These are phyloP conservation scores for Pezicula carpinea DNA, from an alignment of 2,329 filamentous ascomycete genomes.

Conservation along the genomic window DNA sequence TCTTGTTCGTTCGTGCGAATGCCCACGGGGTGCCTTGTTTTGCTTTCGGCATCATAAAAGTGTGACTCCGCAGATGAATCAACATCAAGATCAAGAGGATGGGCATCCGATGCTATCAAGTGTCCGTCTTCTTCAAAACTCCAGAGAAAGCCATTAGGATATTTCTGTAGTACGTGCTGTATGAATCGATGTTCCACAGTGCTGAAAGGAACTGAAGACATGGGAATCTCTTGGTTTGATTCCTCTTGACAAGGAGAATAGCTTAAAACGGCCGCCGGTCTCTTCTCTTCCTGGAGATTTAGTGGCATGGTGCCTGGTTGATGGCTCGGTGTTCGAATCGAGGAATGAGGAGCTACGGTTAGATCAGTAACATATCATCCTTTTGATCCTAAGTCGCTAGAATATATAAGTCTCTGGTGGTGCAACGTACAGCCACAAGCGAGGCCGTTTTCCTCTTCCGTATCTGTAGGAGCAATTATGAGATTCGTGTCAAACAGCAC, in stretches of 20 bases:
- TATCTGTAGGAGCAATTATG: not conserved
- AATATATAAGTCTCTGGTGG: too few relatives aligned
- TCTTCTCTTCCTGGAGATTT: not conserved
- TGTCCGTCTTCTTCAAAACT: constrained; percentile 3
- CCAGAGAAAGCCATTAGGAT: constrained; percentile 6
- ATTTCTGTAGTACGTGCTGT: not conserved
- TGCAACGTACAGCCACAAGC: too few relatives aligned
- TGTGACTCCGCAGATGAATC: not conserved
- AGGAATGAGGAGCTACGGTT: not conserved
- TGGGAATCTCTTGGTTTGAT: not conserved
- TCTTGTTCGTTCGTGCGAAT: not conserved
- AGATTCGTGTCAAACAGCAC: constrained; percentile 10
- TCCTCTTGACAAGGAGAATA: not conserved
- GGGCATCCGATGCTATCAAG: not conserved
- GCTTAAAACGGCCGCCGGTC: not conserved
- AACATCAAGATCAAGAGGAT: not conserved
- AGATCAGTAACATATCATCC: too few relatives aligned
- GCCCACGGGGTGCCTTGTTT: not conserved
- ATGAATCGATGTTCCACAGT: not conserved
- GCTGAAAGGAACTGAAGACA: not conserved
- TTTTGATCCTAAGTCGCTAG: too few relatives aligned
- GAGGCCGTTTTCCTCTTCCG: too few relatives aligned
- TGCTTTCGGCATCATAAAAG: not conserved
- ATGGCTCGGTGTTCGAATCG: too few relatives aligned
- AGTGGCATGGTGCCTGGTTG: too few relatives aligned